These are phyloP conservation scores for Cadophora malorum DNA, from an alignment of 2,329 filamentous ascomycete species.

Conservation along the genomic window DNA sequence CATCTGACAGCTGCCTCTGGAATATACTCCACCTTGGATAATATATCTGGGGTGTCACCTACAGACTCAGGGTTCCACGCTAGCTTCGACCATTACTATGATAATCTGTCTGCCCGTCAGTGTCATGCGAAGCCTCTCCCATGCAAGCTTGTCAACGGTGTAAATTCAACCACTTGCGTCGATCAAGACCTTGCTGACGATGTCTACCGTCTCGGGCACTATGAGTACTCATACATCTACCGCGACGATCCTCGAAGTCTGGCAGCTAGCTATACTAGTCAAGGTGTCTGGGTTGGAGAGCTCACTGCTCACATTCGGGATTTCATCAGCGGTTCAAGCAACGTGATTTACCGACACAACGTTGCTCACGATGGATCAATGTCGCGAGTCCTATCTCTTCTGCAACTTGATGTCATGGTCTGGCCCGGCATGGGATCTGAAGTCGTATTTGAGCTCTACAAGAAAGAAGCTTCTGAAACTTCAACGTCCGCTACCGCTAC, in stretches of 20 bases:
- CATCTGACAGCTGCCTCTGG: conserved; percentile 64
- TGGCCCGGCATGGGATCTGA: conserved; percentile 87
- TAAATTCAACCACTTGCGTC: conserved; percentile 63
- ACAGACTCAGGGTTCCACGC: conserved; percentile 68
- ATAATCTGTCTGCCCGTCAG: conserved; percentile 80
- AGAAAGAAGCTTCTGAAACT: conserved; percentile 44
- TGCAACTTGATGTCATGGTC: conserved; percentile 78
- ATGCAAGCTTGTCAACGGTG: conserved; percentile 60
- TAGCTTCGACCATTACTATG: conserved; percentile 82
- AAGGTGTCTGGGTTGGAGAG: conserved; percentile 78
- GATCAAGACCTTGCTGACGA: conserved; percentile 66
- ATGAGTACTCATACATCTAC: conserved; percentile 82
- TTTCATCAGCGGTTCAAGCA: conserved; percentile 51
- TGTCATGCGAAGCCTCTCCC: conserved; percentile 78
- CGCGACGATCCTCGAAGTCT: conserved; percentile 70
- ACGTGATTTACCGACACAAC: conserved; percentile 72
- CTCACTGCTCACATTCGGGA: conserved; percentile 69
- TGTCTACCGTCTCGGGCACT: conserved; percentile 79
- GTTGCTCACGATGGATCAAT: conserved; percentile 81
- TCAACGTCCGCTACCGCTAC: conserved; percentile 31
- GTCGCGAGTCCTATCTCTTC: conserved; percentile 68
- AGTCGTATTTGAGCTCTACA: conserved; percentile 77
- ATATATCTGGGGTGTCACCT: conserved; percentile 68
- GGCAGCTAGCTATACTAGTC: conserved; percentile 63
- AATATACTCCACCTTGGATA: conserved; percentile 67